Conservation (phyloP, 2,329 filamentous ascomycete species). For the Trichoderma atrobrunneum region DNA sequence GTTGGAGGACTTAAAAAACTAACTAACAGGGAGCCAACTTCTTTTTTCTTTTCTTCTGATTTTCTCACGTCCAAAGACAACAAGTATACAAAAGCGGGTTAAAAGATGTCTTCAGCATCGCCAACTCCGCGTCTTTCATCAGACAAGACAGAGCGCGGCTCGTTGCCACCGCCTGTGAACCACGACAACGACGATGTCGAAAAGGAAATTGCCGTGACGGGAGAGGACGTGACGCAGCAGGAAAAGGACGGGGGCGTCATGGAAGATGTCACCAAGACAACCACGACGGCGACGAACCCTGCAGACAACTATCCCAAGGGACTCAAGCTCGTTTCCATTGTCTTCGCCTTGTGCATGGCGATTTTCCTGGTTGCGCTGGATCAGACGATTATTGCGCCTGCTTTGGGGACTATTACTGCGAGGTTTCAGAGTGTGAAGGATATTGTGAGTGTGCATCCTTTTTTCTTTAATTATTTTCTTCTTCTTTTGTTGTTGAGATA, state of each 20-base stretch:
- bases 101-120: conserved; percentile 4
- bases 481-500: background rate
- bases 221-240: background rate
- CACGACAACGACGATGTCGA: background rate
- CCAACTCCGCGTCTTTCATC: conserved; percentile 26
- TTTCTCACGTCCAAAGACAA: too few relatives aligned
- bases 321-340: conserved; percentile 40
- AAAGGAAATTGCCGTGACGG: conserved; percentile 14
- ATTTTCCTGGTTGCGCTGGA: conserved; percentile 51
- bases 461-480: conserved; percentile 12
- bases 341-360: conserved; percentile 43
- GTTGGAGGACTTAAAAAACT: background rate
- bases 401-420: conserved; percentile 50
- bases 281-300: conserved; percentile 4
- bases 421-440: conserved; percentile 45
- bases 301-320: conserved; percentile 39
- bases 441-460: conserved; percentile 34
- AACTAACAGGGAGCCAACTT: background rate
- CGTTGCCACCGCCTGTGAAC: conserved; percentile 24
- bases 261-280: conserved; percentile 6
- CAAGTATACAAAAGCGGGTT: too few relatives aligned
- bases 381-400: conserved; percentile 52
- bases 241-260: background rate
- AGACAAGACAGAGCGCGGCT: conserved; percentile 34
- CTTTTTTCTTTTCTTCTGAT: background rate